Evolutionary conservation across 2,329 filamentous ascomycete genomes (phyloP).

Genomic region (Raffaelea arxii): DNA sequence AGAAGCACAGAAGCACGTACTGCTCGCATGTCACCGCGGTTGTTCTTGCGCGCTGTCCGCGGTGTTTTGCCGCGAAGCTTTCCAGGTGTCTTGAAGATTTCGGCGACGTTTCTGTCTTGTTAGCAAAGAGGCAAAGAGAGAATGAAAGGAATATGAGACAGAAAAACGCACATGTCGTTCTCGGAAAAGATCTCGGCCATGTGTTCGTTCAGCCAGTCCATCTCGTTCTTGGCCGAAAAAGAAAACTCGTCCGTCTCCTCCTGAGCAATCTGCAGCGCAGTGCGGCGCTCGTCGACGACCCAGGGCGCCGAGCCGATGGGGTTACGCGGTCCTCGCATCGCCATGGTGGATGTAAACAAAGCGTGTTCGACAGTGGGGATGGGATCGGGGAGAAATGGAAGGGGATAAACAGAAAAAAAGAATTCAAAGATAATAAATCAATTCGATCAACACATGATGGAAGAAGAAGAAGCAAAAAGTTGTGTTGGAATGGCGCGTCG

Average conservation of each 20-base stretch:
- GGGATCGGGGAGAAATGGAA: background rate
- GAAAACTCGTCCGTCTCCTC: slow-evolving; percentile 88
- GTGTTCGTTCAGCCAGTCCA: slow-evolving; percentile 98
- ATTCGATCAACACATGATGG: background rate
- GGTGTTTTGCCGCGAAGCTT: slow-evolving; percentile 77
- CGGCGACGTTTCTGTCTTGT: slow-evolving; percentile 65
- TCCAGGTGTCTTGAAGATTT: slow-evolving; percentile 91
- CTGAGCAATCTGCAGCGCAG: slow-evolving; percentile 63
- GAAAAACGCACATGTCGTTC: slow-evolving; percentile 64
- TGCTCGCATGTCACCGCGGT: slow-evolving; percentile 48
- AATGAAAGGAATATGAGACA: background rate
- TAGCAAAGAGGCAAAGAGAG: background rate
- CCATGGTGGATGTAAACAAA: slow-evolving; percentile 15
- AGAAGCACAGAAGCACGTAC: slow-evolving; percentile 34
- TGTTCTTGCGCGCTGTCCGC: slow-evolving; percentile 55
- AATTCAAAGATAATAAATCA: background rate
- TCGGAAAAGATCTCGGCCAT: slow-evolving; percentile 90
- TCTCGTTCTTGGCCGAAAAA: slow-evolving; percentile 83
- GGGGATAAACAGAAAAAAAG: background rate
- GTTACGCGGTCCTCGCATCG: slow-evolving; percentile 47
- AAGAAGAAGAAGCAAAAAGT: background rate
- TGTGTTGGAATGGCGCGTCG: no score
- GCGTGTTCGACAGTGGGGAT: background rate
- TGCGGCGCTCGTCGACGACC: slow-evolving; percentile 75
- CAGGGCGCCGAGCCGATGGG: slow-evolving; percentile 76